Evolutionary conservation across 305 asterid genomes (phyloP).

Genomic region (Andrographis paniculata): DNA sequence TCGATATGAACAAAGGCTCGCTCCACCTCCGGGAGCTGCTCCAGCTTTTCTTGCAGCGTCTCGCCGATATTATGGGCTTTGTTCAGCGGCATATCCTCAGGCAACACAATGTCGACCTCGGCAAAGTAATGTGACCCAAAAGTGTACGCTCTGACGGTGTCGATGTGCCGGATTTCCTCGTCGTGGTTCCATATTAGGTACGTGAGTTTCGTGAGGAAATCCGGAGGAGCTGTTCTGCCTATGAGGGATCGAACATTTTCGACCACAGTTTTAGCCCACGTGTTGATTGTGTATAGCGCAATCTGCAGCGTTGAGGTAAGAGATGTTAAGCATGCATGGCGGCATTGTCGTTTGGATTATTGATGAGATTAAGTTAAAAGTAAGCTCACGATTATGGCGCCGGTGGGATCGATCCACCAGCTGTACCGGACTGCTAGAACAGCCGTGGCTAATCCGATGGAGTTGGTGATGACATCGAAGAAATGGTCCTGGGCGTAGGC

Average conservation of each 20-base stretch:
- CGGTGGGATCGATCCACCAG: slow-evolving; percentile 96
- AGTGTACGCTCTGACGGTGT: slow-evolving; percentile 59
- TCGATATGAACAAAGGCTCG: slow-evolving; percentile 66
- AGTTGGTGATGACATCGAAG: slow-evolving; percentile 87
- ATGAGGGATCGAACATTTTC: slow-evolving; percentile 74
- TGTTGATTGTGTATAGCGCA: slow-evolving; percentile 75
- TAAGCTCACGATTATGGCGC: slow-evolving; percentile 65
- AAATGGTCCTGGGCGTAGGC: slow-evolving; percentile 94
- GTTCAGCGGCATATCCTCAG: slow-evolving; percentile 43
- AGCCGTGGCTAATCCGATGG: slow-evolving; percentile 72
- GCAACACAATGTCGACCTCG: slow-evolving; percentile 61
- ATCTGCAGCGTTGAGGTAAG: too few species aligned
- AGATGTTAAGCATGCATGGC: too few species aligned
- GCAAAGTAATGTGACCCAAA: slow-evolving; percentile 64
- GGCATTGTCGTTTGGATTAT: background rate
- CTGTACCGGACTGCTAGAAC: slow-evolving; percentile 62
- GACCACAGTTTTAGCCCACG: slow-evolving; percentile 77
- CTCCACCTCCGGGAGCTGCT: slow-evolving; percentile 56
- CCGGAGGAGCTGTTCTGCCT: slow-evolving; percentile 96
- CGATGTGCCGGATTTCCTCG: slow-evolving; percentile 44
- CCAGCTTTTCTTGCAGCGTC: slow-evolving; percentile 54
- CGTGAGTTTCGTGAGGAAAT: slow-evolving; percentile 63
- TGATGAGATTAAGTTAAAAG: background rate
- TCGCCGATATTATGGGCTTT: slow-evolving; percentile 60
- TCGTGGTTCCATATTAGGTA: slow-evolving; percentile 88